These are phyloP conservation scores for Peterozyma xylosa DNA, from an alignment of 805 yeast genomes.

Conservation along the genomic window DNA sequence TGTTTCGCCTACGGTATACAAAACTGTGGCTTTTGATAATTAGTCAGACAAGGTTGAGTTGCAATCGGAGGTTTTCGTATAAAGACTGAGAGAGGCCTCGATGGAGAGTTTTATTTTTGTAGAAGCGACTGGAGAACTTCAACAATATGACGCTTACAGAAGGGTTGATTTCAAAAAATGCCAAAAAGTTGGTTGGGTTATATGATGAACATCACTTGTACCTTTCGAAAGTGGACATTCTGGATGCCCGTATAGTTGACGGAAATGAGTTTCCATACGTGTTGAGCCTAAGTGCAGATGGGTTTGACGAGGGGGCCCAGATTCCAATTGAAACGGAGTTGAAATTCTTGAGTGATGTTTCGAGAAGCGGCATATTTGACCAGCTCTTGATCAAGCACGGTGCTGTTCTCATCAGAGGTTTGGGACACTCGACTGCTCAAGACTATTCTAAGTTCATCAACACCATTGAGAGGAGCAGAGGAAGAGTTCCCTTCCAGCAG, in stretches of 20 bases:
- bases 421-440: constrained; percentile 16
- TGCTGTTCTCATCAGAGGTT: constrained; percentile 20
- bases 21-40: too few species aligned
- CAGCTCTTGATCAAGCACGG: constrained; percentile 19
- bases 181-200: not conserved
- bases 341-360: constrained; percentile 10
- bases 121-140: too few species aligned
- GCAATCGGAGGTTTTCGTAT: too few species aligned
- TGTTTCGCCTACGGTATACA: too few species aligned
- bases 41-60: too few species aligned
- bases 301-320: not conserved
- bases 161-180: not conserved
- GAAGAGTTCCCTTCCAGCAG: constrained; percentile 18
- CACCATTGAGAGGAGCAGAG: constrained; percentile 16
- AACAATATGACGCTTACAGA: not conserved
- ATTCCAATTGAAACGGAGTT: constrained; percentile 4
- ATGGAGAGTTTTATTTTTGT: too few species aligned
- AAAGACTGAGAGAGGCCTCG: too few species aligned
- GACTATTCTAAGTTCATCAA: constrained; percentile 14
- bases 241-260: constrained; percentile 11
- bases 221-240: constrained; percentile 2
- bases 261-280: constrained; percentile 16
- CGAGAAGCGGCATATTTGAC: constrained; percentile 17
- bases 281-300: not conserved
- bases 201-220: not conserved